Conservation (phyloP, 2,329 filamentous ascomycete species). For the Bipolaris oryzae region DNA sequence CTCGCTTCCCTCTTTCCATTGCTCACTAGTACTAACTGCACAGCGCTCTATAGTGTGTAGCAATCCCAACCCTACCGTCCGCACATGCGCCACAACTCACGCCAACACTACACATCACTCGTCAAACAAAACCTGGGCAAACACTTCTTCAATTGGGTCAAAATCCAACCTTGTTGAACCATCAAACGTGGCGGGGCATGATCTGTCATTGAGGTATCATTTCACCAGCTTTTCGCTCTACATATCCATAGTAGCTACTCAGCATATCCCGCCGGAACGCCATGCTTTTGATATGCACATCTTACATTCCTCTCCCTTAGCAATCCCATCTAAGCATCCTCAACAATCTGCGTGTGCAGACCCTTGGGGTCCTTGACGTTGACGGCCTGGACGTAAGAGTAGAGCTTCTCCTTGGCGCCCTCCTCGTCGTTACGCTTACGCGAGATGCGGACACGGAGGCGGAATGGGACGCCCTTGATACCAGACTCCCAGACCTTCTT, state of each 20-base stretch:
- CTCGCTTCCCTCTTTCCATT: not conserved
- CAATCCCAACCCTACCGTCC: too few relatives aligned
- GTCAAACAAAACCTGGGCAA: not conserved
- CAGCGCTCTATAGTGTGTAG: too few relatives aligned
- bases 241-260: slow-evolving; percentile 39
- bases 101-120: not conserved
- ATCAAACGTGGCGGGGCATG: slow-evolving; percentile 37
- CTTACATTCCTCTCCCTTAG: slow-evolving; percentile 20
- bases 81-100: not conserved
- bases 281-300: slow-evolving; percentile 43
- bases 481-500: slow-evolving; percentile 99
- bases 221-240: slow-evolving; percentile 43
- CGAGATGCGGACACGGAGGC: slow-evolving; percentile 96
- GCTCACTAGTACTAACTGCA: too few relatives aligned
- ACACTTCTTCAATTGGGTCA: not conserved
- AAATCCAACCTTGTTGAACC: slow-evolving; percentile 2
- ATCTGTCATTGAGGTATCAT: slow-evolving; percentile 46
- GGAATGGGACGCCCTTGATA: slow-evolving; percentile 98
- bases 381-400: slow-evolving; percentile 99
- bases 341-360: slow-evolving; percentile 87
- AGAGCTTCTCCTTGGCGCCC: slow-evolving; percentile 98
- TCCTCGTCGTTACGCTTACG: slow-evolving; percentile 99
- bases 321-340: slow-evolving; percentile 59
- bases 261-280: slow-evolving; percentile 44
- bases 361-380: slow-evolving; percentile 99